Evolutionary conservation across 257 asterid genomes (phyloP).

Genomic region (Catharanthus roseus): DNA sequence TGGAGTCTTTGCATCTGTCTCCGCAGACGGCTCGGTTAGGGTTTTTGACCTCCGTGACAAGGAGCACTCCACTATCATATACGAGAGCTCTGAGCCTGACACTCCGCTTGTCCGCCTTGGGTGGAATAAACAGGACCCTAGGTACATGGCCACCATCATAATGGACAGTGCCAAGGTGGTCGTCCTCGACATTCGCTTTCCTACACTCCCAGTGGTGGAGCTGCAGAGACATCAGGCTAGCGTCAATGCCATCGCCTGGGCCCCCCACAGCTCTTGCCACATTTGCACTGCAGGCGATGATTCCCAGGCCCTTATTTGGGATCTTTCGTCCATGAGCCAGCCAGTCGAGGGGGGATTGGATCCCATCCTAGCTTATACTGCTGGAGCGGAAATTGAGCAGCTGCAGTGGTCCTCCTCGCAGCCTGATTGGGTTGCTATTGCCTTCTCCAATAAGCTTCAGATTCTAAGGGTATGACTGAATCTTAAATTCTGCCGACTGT

Average conservation of each 20-base stretch:
- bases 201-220: conserved; percentile 89
- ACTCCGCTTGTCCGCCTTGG: conserved; percentile 91
- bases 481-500: background rate
- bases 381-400: conserved; percentile 96
- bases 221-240: conserved; percentile 94
- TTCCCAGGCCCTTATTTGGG: conserved; percentile 98
- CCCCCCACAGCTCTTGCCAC: conserved; percentile 97
- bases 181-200: conserved; percentile 84
- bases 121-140: conserved; percentile 96
- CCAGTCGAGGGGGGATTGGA: conserved; percentile 94
- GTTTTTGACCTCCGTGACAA: conserved; percentile 91
- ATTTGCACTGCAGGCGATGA: conserved; percentile 98
- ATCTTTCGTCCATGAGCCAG: conserved; percentile 87
- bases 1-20: conserved; percentile 92
- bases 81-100: conserved; percentile 94
- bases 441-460: conserved; percentile 93
- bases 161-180: conserved; percentile 94
- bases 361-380: conserved; percentile 92
- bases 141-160: conserved; percentile 96
- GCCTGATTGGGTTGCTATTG: conserved; percentile 98
- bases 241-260: conserved; percentile 97
- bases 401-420: conserved; percentile 96
- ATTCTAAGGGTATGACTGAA: conserved; percentile 80
- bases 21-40: conserved; percentile 96
- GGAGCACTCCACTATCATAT: conserved; percentile 93